Percentiles rank a stretch among this genome's conserved stretches.
These are phyloP conservation scores for Sherardia arvensis DNA, from an alignment of 257 asterid genomes.

Conservation along the genomic window DNA sequence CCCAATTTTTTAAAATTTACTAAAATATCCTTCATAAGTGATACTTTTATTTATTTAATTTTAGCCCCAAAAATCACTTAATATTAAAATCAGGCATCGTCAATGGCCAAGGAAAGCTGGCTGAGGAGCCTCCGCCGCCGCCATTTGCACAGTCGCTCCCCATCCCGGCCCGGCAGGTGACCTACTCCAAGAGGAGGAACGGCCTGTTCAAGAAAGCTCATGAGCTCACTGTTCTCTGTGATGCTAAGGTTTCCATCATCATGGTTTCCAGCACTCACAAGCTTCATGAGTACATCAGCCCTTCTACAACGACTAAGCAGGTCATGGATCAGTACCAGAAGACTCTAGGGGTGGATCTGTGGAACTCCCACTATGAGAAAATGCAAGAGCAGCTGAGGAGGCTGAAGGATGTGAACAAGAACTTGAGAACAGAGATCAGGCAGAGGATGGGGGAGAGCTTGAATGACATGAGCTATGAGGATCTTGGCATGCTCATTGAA, in stretches of 20 bases:
- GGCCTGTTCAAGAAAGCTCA: constrained; percentile 94
- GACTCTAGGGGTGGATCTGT: constrained; percentile 64
- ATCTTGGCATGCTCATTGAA: constrained; percentile 21
- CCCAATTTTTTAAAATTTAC: no score
- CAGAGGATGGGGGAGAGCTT: constrained; percentile 42
- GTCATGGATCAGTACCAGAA: constrained; percentile 71
- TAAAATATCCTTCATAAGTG: no score
- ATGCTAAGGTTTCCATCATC: constrained; percentile 79
- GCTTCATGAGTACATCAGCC: constrained; percentile 92
- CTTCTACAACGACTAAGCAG: constrained; percentile 66
- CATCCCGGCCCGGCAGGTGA: no score
- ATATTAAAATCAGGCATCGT: no score
- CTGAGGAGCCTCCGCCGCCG: no score
- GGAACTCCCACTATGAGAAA: constrained; percentile 81
- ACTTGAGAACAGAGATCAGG: constrained; percentile 68
- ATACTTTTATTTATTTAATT: no score
- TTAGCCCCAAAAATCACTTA: no score
- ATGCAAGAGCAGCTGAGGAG: constrained; percentile 91
- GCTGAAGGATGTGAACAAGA: constrained; percentile 67
- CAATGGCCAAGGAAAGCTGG: no score
- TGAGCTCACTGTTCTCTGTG: constrained; percentile 89
- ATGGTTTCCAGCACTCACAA: constrained; percentile 78
- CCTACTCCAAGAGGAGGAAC: constrained; percentile 95
- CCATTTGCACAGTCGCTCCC: no score
- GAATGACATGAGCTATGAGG: constrained; percentile 29